Evolutionary conservation across 441 rosid genomes (phyloP), one percentile per base, ranked within the genome.

Genomic region (Erodium chrysanthum): DNA sequence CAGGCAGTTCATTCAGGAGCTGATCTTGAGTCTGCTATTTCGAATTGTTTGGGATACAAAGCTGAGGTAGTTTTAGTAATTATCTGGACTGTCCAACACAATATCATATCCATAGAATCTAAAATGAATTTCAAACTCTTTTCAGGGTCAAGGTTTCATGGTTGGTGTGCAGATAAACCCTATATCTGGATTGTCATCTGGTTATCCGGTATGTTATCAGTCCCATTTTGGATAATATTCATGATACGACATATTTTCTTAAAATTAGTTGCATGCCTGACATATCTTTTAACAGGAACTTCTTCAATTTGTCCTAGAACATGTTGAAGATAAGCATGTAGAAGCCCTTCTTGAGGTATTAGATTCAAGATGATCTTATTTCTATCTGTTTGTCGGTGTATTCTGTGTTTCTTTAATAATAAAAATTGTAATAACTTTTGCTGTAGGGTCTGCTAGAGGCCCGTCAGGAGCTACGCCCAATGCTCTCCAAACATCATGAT

Each of bases 1-100:
- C 73, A 95, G 99, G 99, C 99, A 40, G 99, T 95, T 78, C 99
- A 95, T 84, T 95, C 97, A 29, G 99, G 99, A 74, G 99, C 97
- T 68, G 99, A 95, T 82, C 96, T 95, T 42, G 99, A 91, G 77
- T 95, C 99, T 58, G 91, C 99, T 71, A 82, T 91, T 78, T 75
- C 91, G 68, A 91, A 88, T 82, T 95, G 99, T 80, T 78, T 95
- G 97, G 99, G 99, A 75, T 95, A 95, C 84, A 84, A 21, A 70
- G 78, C 84, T 66, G 86, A 88, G 88, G 99, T 95, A 79, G 61
- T 70, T 59, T 66, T 46, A 70, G 64, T 75, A 67, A 66, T 68
- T 72, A 67, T 64, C 67, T 70, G 65, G 78, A 64, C 68, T 80
- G n/a, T 44, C 46, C 63, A 65, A 59, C 27, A 62, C 3, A 63